Conservation (phyloP, 2,329 filamentous ascomycete species). For the Xylariales sp. region DNA sequence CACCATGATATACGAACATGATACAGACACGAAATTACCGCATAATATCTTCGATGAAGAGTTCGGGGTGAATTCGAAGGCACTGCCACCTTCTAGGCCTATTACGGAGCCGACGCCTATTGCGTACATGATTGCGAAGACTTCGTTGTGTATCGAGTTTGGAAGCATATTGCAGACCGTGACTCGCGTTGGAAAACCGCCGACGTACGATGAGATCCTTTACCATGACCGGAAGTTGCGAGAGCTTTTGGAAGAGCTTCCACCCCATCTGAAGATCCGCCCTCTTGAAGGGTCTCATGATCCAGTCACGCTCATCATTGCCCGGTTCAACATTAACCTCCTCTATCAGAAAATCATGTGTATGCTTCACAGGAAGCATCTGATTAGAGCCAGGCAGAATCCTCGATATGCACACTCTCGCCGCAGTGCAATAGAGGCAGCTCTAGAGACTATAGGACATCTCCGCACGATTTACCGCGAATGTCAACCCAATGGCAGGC, state of each 20-base stretch:
- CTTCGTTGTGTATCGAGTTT: slow-evolving; percentile 62
- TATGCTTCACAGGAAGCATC: slow-evolving; percentile 82
- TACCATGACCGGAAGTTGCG: slow-evolving; percentile 58
- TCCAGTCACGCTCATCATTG: slow-evolving; percentile 79
- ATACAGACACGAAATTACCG: slow-evolving; percentile 72
- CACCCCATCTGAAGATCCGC: slow-evolving; percentile 74
- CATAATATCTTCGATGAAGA: slow-evolving; percentile 81
- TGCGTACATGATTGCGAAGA: slow-evolving; percentile 74
- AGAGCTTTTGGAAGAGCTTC: slow-evolving; percentile 61
- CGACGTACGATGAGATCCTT: slow-evolving; percentile 62
- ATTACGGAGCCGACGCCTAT: slow-evolving; percentile 69
- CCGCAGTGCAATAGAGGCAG: slow-evolving; percentile 79
- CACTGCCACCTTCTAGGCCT: slow-evolving; percentile 63
- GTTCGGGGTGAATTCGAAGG: slow-evolving; percentile 63
- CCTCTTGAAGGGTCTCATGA: slow-evolving; percentile 73
- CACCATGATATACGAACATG: slow-evolving; percentile 67
- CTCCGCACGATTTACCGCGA: slow-evolving; percentile 73
- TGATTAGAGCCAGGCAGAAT: slow-evolving; percentile 73
- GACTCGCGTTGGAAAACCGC: slow-evolving; percentile 48
- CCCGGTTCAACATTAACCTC: slow-evolving; percentile 78
- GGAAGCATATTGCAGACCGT: slow-evolving; percentile 67
- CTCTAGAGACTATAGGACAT: slow-evolving; percentile 74
- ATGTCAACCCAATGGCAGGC: slow-evolving; percentile 64
- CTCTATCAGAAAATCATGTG: slow-evolving; percentile 87
- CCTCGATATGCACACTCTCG: slow-evolving; percentile 80